Base-by-base conservation (phyloP, 1,284 basidiomycete species). In the Ceratobasidium sp. region DNA sequence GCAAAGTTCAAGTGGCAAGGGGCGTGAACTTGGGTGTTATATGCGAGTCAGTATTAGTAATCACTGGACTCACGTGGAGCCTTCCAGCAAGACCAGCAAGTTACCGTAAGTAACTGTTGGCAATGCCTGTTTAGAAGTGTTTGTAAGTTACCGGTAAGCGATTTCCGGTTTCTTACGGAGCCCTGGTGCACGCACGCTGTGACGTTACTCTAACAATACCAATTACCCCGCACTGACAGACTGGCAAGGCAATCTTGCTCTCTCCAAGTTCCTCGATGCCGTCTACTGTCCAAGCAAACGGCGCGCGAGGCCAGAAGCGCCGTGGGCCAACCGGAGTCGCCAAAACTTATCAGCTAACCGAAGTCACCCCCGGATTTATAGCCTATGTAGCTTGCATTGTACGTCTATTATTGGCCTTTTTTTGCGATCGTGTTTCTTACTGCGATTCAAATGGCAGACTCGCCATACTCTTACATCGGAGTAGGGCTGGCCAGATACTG, bases 81-180 rank as follows among this genome's bases (percentile, higher is more conserved):
- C 12, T 30, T 27, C 30, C 23, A 55, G 67, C 10, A 30, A 54
- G 23, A 54, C 50, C 65, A n/a, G 67, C 46, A 38, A 69, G 48
- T 69, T 69, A 69, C 67, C 16, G 67, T 52, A 69, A 69, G 67
- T 69, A 30, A 69, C 67, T 10, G 52, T 38, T 55, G 33, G 52
- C n/a, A 33, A 55, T 48, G 48, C 67, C 67, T 52, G 67, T 69
- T 69, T 69, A 30, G 67, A 69, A 54, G 67, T 69, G 67, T 69
- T 18, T 69, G 67, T 69, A 69, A 69, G 67, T 50, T 54, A 54
- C n/a, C 67, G 27, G 67, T 54, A 69, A 69, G 67, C 67, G 67
- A 38, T 55, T 69, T 55, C 33, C 30, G 30, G 50, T 69, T 69
- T 55, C 67, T 69, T 69, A 69, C 67, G 67, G 67, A 69, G 67